phyloP scores from a whole-genome alignment of 2,329 filamentous ascomycete genomes.

The Mariannaea elegans region DNA sequence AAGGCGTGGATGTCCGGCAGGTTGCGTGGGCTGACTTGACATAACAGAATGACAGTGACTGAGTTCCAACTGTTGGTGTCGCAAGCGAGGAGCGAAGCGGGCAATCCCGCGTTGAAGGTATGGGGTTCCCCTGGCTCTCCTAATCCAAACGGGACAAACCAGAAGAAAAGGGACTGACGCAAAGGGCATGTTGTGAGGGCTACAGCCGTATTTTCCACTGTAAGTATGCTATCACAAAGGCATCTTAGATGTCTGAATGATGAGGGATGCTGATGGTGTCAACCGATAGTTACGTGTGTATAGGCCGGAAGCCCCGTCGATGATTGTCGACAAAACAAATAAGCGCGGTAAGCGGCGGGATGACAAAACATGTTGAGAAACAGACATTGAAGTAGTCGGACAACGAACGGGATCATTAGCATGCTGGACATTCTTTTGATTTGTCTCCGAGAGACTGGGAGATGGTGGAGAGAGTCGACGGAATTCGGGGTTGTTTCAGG shows the following conservation, averaged over 20 bases:
- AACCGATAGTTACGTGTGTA: conserved; percentile 65
- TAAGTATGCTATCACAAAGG: conserved; percentile 48
- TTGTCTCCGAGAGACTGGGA: neutral
- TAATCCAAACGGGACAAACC: neutral
- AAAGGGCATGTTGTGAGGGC: neutral
- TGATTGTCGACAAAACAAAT: conserved; percentile 18
- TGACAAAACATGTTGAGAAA: neutral
- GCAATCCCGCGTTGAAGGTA: conserved; percentile 65
- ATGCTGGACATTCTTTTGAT: conserved; percentile 3
- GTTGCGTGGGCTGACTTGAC: conserved; percentile 9
- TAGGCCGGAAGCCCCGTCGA: conserved; percentile 63
- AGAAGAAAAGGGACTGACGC: conserved; percentile 11
- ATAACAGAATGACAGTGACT: conserved; percentile 62
- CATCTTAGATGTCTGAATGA: neutral
- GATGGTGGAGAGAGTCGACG: neutral
- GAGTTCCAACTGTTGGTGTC: conserved; percentile 66
- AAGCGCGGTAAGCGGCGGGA: conserved; percentile 1
- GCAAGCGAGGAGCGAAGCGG: conserved; percentile 63
- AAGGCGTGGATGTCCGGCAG: neutral
- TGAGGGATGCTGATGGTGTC: conserved; percentile 17
- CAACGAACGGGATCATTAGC: neutral
- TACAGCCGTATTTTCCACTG: conserved; percentile 69
- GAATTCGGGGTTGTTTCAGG: neutral
- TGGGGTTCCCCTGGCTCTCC: conserved; percentile 26
- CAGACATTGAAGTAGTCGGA: neutral